A percentile compares a stretch with the other conserved stretches of the same genome.
phyloP scores from a whole-genome alignment of 805 yeast species.

The Starmerella cellae region DNA sequence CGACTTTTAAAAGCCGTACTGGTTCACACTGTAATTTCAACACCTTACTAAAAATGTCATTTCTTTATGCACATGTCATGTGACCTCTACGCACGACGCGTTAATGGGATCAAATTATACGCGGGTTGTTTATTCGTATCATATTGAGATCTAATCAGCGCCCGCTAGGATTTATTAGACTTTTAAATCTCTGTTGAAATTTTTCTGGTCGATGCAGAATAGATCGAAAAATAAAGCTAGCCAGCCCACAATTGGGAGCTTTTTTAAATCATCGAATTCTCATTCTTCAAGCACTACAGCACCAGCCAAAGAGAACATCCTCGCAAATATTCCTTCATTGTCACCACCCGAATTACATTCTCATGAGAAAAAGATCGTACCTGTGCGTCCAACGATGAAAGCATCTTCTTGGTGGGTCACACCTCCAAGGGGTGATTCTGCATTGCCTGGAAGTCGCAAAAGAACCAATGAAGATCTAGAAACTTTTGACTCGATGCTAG shows the following conservation, averaged over 20 bases:
- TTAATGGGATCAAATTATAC: too few species aligned
- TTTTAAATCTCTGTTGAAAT: too few species aligned
- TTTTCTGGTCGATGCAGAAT: too few species aligned
- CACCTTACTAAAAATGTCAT: too few species aligned
- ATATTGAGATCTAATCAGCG: too few species aligned
- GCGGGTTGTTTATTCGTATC: too few species aligned
- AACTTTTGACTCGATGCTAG: neutral
- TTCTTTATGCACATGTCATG: too few species aligned
- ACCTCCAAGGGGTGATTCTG: constrained; percentile 8
- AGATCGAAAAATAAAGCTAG: neutral
- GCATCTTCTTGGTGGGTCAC: constrained; percentile 14
- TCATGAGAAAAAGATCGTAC: neutral
- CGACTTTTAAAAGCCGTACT: too few species aligned
- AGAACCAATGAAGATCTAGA: constrained; percentile 1
- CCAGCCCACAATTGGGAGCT: constrained; percentile 7
- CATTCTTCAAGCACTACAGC: neutral
- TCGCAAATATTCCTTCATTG: neutral
- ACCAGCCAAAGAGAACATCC: constrained; percentile 2
- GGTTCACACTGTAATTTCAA: too few species aligned
- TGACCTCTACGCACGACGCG: too few species aligned
- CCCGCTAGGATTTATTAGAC: too few species aligned
- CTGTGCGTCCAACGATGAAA: neutral
- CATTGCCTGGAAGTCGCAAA: constrained; percentile 12
- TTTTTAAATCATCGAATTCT: neutral
- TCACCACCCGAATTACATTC: neutral